These are phyloP conservation scores for Puccinia hordei DNA, from an alignment of 1,284 basidiomycete genomes.

Conservation along the genomic window DNA sequence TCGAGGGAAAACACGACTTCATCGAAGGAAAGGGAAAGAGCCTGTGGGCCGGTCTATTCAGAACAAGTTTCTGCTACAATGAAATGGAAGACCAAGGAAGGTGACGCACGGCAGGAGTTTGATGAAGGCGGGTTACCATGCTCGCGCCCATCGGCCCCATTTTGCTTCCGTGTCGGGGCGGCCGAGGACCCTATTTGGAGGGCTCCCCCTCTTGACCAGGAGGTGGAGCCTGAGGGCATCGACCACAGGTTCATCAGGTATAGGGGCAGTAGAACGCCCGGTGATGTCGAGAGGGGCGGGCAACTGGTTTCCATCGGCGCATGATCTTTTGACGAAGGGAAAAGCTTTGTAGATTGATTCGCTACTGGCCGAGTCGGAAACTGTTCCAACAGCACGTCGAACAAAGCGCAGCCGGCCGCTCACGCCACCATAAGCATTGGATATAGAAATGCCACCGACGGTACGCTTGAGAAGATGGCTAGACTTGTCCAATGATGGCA, in stretches of 20 bases:
- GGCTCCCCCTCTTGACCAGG: neutral
- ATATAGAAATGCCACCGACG: neutral
- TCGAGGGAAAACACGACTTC: neutral
- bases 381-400: constrained; percentile 6
- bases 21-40: neutral
- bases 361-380: neutral
- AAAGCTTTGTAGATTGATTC: neutral
- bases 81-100: neutral
- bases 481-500: neutral
- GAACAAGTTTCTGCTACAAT: neutral
- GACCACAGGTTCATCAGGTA: too few species aligned
- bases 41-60: neutral
- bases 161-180: neutral
- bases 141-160: neutral
- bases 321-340: neutral
- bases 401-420: neutral
- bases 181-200: neutral
- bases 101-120: neutral
- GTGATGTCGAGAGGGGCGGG: too few species aligned
- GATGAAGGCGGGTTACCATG: neutral
- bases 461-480: neutral
- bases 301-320: neutral
- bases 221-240: neutral
- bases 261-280: too few species aligned
- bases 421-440: neutral